Evolutionary conservation across 257 asterid species (phyloP), one percentile per base, ranked within the genome.

Genomic region (Galeopsis tetrahit): DNA sequence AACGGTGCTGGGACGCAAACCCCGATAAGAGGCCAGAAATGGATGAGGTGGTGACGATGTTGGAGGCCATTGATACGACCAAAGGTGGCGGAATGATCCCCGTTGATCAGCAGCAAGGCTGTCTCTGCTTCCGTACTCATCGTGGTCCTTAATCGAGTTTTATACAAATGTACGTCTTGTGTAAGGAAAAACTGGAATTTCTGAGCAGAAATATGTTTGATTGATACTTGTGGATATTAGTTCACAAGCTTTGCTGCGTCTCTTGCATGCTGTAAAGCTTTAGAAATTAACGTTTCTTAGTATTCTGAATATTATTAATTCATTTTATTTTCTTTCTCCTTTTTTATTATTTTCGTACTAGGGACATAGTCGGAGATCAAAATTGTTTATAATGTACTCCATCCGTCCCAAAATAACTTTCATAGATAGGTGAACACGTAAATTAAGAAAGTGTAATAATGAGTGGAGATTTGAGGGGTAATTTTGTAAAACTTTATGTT

Each of bases 41-140:
- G 97, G 97, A 91, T 10, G 97, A 89, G 82, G 96, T 89, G 2
- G 97, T 91, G 13, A 44, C 87, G 6, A 70, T 91, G 92, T 13
- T 91, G 14, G 97, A 91, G 85, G 97, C 86, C 0, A 89, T 89
- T 31, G 97, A 91, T 76, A 89, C 96, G 1, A 74, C 96, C 1
- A 89, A 87, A 79, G 97, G 97, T 1, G 97, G 97, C n/a, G 97
- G 97, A 59, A 91, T 91, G 97, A 91, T 91, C 77, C 97, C 97
- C 1, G 78, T 69, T 6, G 97, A 87, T 77, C 95, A 91, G 69
- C 92, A 84, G 65, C 90, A 84, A 39, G 85, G 96, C 4, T 91
- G 97, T 77, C 84, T 91, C 21, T 91, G 96, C 65, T 87, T 89
- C 79, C 68, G 80, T 36, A 84, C 85, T 84, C 21, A 62, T 32